Evolutionary conservation across 2,329 filamentous ascomycete species (phyloP), one percentile per base, ranked within the genome.

Genomic region (Diaporthe nobilis): DNA sequence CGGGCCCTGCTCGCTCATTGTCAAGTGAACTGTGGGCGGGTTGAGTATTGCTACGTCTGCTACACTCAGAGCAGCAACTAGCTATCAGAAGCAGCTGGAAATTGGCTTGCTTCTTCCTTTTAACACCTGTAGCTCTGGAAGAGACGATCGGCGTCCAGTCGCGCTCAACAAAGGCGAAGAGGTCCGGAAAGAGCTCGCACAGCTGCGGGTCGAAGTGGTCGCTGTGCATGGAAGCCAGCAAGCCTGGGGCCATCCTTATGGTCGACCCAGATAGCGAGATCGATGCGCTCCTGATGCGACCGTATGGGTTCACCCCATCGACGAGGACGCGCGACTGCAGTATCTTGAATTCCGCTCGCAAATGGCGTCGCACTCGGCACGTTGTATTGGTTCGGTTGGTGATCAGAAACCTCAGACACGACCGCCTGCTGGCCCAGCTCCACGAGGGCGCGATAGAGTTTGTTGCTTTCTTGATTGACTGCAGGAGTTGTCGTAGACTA

Each of bases 21-120:
- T n/a, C n/a, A n/a, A n/a, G n/a, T n/a, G n/a, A n/a, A n/a, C n/a
- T n/a, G n/a, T n/a, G n/a, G n/a, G n/a, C n/a, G n/a, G n/a, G n/a
- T n/a, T n/a, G n/a, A n/a, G n/a, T n/a, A n/a, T n/a, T n/a, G n/a
- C n/a, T n/a, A n/a, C n/a, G n/a, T n/a, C n/a, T n/a, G n/a, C n/a
- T n/a, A n/a, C n/a, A n/a, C 25, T n/a, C 17, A 34, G 65, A 55
- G 44, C 65, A 70, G 37, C 65, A 55, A 15, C 65, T 70, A 10
- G 65, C 34, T 42, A 55, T 28, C 13, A 55, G 22, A 3, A 70
- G 22, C 12, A 70, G 20, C 10, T 22, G 22, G 2, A 70, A 6
- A 3, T 42, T 20, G 15, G n/a, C 34, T 53, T 22, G 65, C 65
- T 55, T 25, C 0, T 13, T 0, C 28, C 13, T 53, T 4, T 28